These are phyloP conservation scores for Clonostachys rosea DNA, from an alignment of 2,329 filamentous ascomycete species.

Conservation along the genomic window DNA sequence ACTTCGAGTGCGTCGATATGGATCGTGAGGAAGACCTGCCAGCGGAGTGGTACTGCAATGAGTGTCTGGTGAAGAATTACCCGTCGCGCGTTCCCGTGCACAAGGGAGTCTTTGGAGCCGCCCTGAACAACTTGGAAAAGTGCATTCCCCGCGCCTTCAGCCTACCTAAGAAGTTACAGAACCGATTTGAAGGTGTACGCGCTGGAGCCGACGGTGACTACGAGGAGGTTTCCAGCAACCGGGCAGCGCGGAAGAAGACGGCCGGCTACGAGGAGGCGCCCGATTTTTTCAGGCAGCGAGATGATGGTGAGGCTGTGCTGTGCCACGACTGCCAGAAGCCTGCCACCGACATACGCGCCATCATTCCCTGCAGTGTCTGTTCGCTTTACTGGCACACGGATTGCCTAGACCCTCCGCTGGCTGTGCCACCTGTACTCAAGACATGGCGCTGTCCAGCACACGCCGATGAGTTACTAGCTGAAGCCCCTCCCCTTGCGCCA, in stretches of 20 bases:
- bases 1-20: conserved; percentile 84
- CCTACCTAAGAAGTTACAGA: conserved; percentile 66
- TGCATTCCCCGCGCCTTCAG: conserved; percentile 69
- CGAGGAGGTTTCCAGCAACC: conserved; percentile 58
- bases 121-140: conserved; percentile 62
- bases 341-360: conserved; percentile 56
- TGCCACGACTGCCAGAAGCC: conserved; percentile 73
- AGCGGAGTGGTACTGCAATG: conserved; percentile 82
- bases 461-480: conserved; percentile 66
- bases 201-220: conserved; percentile 77
- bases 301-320: conserved; percentile 72
- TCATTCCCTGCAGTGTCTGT: conserved; percentile 85
- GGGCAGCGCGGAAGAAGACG: conserved; percentile 60
- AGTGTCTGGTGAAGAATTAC: conserved; percentile 51
- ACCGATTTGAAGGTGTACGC: conserved; percentile 74
- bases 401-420: conserved; percentile 80
- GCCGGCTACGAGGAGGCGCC: conserved; percentile 55
- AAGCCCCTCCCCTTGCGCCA: conserved; percentile 52
- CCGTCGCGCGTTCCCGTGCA: conserved; percentile 38
- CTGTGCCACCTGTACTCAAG: conserved; percentile 70
- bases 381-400: conserved; percentile 85
- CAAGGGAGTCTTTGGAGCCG: conserved; percentile 53
- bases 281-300: conserved; percentile 65
- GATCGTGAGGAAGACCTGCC: conserved; percentile 63
- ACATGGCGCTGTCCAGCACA: conserved; percentile 91